A percentile compares a stretch with the other conserved stretches of the same genome.
These are phyloP conservation scores for Botrytis sinoallii DNA, from an alignment of 2,329 filamentous ascomycete species.

Conservation along the genomic window DNA sequence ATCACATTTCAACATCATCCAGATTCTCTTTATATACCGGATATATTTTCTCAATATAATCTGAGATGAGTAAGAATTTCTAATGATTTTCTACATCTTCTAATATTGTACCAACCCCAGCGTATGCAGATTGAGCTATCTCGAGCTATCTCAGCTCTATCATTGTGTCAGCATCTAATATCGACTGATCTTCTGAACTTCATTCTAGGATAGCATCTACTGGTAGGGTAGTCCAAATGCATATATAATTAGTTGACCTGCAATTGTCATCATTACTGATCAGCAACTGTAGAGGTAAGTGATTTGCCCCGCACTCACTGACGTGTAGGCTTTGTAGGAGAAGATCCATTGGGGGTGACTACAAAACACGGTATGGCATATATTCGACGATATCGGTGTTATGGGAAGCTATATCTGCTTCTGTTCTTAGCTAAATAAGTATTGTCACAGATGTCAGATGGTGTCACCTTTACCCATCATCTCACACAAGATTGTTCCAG, in stretches of 20 bases:
- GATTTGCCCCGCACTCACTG: not conserved
- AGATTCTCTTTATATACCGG: no score
- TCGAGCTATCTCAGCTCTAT: no score
- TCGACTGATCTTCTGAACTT: fast-evolving
- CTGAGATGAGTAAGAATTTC: fast-evolving
- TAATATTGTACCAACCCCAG: no score
- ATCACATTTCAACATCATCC: no score
- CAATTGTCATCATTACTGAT: not conserved
- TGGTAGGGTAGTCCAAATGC: fast-evolving
- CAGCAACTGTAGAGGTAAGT: not conserved
- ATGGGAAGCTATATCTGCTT: no score
- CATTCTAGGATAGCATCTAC: fast-evolving
- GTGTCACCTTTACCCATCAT: no score
- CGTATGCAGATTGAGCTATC: not conserved
- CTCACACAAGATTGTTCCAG: no score
- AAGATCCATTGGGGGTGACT: not conserved
- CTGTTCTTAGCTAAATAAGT: no score
- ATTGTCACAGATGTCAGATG: no score
- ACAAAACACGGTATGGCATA: not conserved
- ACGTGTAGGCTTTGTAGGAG: not conserved
- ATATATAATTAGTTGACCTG: not conserved
- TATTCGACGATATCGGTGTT: not conserved
- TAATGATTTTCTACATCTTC: no score
- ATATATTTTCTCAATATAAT: no score
- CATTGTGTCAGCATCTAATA: no score